Base-by-base conservation (phyloP, 805 yeast species). In the Tetrapisispora pingtungensis region DNA sequence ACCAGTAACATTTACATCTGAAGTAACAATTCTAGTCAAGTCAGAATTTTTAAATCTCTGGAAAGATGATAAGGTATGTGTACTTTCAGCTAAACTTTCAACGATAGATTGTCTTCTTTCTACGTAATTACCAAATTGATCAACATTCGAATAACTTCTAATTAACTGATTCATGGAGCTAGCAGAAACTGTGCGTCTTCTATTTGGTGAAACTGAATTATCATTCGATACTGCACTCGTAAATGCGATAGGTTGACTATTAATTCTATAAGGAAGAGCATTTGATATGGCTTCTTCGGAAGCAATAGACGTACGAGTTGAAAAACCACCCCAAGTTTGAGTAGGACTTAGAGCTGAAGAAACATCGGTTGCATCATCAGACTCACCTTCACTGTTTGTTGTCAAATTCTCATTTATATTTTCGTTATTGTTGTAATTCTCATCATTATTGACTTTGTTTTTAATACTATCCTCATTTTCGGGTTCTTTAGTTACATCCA, bases 111-210 rank as follows among this genome's bases (percentile, higher is more conserved):
- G 48, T 34, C 49, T 51, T 46, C 64, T 56, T 17, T 46, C 50
- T 3, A 31, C 13, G 20, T 37, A 36, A 14, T 52, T 47, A 28
- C 67, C 67, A 37, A 49, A 59, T 44, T 61, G 64, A 43, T 64
- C 66, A 4, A 58, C 64, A 38, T 59, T 57, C 0, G 67, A 58
- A 51, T 77, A 77, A 40, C 73, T 74, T 31, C 66, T 58, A 34
- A 77, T 72, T n/a, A 77, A 65, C 44, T 73, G 76, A 27, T 60
- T 53, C 41, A 73, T 62, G 18, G 40, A 40, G 13, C 10, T 22
- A 5, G 30, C 20, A 32, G 41, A 28, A 19, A 10, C 32, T 50
- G 37, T 24, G 50, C 49, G 35, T 65, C 46, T 10, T 7, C 41
- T 36, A 13, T 22, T 26, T 10, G 24, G 30, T 64, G 19, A 18